These are phyloP conservation scores for Spathaspora girioi DNA, from an alignment of 805 yeast genomes.

Conservation along the genomic window DNA sequence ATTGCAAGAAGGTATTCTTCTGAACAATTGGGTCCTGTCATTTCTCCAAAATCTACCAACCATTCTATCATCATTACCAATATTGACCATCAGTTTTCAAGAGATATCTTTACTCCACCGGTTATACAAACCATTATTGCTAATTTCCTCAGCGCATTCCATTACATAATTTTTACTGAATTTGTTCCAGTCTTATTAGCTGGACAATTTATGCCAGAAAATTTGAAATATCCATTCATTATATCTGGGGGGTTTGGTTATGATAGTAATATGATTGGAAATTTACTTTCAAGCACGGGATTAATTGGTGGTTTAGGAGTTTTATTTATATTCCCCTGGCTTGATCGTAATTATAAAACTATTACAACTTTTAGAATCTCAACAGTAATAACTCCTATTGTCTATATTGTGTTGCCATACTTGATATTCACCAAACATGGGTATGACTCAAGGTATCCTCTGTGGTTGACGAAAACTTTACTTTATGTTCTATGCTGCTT, in stretches of 20 bases:
- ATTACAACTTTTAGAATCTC: constrained; percentile 36
- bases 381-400: constrained; percentile 35
- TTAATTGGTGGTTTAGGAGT: constrained; percentile 45
- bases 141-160: constrained; percentile 43
- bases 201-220: constrained; percentile 16
- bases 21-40: constrained; percentile 6
- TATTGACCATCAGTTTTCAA: constrained; percentile 13
- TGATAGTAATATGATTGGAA: background rate
- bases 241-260: constrained; percentile 24
- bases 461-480: constrained; percentile 3
- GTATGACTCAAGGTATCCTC: constrained; percentile 17
- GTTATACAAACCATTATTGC: constrained; percentile 28
- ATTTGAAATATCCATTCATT: constrained; percentile 43
- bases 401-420: constrained; percentile 42
- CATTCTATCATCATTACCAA: constrained; percentile 1
- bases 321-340: constrained; percentile 43
- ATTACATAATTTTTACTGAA: constrained; percentile 47
- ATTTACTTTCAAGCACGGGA: constrained; percentile 47
- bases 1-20: constrained; percentile 17
- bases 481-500: constrained; percentile 12
- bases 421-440: constrained; percentile 34
- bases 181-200: constrained; percentile 56
- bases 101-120: constrained; percentile 22
- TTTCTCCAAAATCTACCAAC: constrained; percentile 4
- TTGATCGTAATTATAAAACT: constrained; percentile 44